Conservation (phyloP, 495 filamentous ascomycete genomes). For the Evernia prunastri region DNA sequence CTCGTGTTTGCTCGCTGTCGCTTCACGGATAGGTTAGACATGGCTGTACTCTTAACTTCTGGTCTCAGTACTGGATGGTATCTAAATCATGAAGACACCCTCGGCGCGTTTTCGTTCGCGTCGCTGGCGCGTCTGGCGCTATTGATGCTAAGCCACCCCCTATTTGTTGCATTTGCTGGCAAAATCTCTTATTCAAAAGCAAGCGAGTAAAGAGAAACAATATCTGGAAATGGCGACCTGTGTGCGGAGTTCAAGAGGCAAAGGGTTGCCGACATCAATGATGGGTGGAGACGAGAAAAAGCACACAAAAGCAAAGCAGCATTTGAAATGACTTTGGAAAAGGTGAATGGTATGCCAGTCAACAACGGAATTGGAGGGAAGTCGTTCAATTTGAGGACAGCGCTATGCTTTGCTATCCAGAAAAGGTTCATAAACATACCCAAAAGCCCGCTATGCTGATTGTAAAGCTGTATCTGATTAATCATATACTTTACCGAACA, state of each 20-base stretch:
- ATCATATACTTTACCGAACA: neutral
- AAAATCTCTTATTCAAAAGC: neutral
- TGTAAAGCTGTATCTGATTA: neutral
- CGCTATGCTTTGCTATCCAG: conserved; percentile 2
- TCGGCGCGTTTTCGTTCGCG: neutral
- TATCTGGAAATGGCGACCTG: neutral
- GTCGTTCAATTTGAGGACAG: neutral
- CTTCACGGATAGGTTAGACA: conserved; percentile 6
- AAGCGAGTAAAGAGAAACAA: neutral
- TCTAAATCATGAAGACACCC: neutral
- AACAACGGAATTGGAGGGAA: neutral
- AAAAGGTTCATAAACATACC: neutral
- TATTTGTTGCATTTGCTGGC: neutral
- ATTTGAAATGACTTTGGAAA: neutral
- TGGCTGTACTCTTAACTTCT: neutral
- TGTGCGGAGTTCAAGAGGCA: neutral
- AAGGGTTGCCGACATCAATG: neutral
- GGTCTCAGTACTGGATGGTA: neutral
- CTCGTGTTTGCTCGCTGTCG: neutral
- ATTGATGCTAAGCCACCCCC: neutral
- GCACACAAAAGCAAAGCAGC: neutral
- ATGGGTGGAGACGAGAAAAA: neutral
- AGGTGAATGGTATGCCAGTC: neutral
- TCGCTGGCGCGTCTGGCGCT: neutral
- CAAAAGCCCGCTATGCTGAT: neutral